A percentile compares a stretch with the other conserved stretches of the same genome.
Conservation (phyloP, 192 early-diverging fungal genomes). For the Dispira parvispora region DNA sequence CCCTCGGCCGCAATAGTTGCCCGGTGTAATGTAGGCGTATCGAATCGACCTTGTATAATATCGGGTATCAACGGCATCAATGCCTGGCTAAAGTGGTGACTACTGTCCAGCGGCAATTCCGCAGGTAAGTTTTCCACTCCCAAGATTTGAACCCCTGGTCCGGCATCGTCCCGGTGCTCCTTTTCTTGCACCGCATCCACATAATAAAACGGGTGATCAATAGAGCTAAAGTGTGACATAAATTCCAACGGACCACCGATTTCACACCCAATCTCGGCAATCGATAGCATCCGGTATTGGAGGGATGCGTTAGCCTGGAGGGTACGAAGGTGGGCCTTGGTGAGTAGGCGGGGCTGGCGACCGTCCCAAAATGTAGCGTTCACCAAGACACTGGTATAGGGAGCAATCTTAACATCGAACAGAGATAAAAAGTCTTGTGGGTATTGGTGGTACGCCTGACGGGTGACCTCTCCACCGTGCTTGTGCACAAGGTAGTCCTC, state of each 20-base stretch:
- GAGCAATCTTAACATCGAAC: constrained; percentile 81
- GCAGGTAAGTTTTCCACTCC: constrained; percentile 95
- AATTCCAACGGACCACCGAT: constrained; percentile 90
- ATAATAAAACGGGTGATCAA: constrained; percentile 83
- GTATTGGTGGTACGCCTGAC: constrained; percentile 53
- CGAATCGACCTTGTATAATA: constrained; percentile 27
- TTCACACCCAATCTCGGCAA: constrained; percentile 92
- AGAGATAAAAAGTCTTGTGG: constrained; percentile 62
- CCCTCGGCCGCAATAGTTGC: constrained; percentile 70
- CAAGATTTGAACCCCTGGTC: constrained; percentile 85
- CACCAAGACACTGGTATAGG: constrained; percentile 72
- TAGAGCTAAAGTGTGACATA: constrained; percentile 73
- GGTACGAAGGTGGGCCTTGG: constrained; percentile 57
- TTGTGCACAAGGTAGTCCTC: constrained; percentile 72
- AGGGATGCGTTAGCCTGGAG: constrained; percentile 48
- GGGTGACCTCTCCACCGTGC: constrained; percentile 37
- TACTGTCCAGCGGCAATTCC: constrained; percentile 88
- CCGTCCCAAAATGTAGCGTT: constrained; percentile 93
- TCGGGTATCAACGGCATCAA: constrained; percentile 38
- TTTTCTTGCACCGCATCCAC: constrained; percentile 60
- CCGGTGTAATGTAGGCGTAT: constrained; percentile 48
- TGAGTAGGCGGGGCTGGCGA: constrained; percentile 72
- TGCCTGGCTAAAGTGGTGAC: constrained; percentile 77
- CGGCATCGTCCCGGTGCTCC: constrained; percentile 61
- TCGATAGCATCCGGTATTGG: constrained; percentile 52